Evolutionary conservation across 1,284 basidiomycete genomes (phyloP), one percentile per base, ranked within the genome.

Genomic region (Kwoniella shivajii): DNA sequence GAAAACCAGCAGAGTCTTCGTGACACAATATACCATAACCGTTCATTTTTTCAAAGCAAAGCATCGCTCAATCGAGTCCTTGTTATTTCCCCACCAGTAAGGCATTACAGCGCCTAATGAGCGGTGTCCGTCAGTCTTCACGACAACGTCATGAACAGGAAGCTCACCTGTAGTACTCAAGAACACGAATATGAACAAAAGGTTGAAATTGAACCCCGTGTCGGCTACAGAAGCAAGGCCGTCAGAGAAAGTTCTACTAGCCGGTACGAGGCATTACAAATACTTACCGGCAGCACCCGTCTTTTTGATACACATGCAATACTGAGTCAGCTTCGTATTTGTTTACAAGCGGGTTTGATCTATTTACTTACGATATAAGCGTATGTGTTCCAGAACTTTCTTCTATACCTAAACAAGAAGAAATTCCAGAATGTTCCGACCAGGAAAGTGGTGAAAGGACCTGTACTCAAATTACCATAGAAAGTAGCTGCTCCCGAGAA

Each of bases 71-170:
- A 64, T 60, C 9, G 46, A 51, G 22, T 55, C 49, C 18, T 50
- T 42, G 39, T 61, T 57, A 33, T 64, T 64, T 3, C 62, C 62
- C 62, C 62, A 64, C 62, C 62, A 64, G 31, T 61, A 37, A 10
- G 47, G 42, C 62, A 64, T 64, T 36, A 48, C 45, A 30, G 51
- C 54, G 16, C 53, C 48, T 56, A n/a, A n/a, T n/a, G n/a, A n/a
- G n/a, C n/a, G 27, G 30, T 29, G 26, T 33, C 30, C 22, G 37
- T 22, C 33, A 36, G 42, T 24, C 7, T 20, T 26, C 20, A 16
- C 18, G n/a, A 13, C n/a, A 18, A n/a, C 13, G 6, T 14, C 34
- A 20, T 39, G 18, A 26, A 33, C 14, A 20, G 22, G 16, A 22
- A 24, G 27, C 56, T 34, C 37, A 57, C 59, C 56, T 31, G 56